Percentiles rank a stretch among this genome's conserved stretches.
phyloP scores from a whole-genome alignment of 805 yeast species.

The Wickerhamomyces chaumierensis region DNA sequence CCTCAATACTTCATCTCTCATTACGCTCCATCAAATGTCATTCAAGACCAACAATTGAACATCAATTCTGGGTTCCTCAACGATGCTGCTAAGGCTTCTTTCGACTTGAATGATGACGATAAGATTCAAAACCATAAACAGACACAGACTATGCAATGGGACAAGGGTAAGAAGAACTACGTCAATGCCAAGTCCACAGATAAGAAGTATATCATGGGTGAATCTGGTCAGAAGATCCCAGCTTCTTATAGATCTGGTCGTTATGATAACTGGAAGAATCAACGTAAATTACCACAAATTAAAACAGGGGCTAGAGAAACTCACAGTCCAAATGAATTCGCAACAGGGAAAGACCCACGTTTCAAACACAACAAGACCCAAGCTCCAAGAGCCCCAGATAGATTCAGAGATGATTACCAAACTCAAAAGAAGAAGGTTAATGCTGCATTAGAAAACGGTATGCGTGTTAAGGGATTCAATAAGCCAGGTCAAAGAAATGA shows the following conservation, averaged over 20 bases:
- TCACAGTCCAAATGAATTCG: conserved; percentile 14
- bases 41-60: conserved; percentile 72
- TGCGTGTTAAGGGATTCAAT: conserved; percentile 50
- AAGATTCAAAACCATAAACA: conserved; percentile 59
- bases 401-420: conserved; percentile 74
- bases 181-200: conserved; percentile 71
- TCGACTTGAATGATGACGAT: conserved; percentile 74
- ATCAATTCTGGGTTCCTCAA: conserved; percentile 57
- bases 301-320: conserved; percentile 45
- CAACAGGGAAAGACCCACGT: conserved; percentile 29
- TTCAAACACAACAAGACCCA: conserved; percentile 64
- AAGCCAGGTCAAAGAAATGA: conserved; percentile 33
- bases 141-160: conserved; percentile 74
- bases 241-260: conserved; percentile 87
- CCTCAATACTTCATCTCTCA: conserved; percentile 76
- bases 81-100: conserved; percentile 77
- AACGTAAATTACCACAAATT: conserved; percentile 42
- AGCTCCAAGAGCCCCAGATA: conserved; percentile 91
- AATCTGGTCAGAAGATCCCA: conserved; percentile 85
- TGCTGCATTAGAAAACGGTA: conserved; percentile 69
- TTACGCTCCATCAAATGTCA: conserved; percentile 69
- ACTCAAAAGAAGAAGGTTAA: conserved; percentile 74
- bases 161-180: conserved; percentile 83
- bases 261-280: conserved; percentile 83
- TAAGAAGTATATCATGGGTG: conserved; percentile 85